These are phyloP conservation scores for Rhododendron henanense DNA, from an alignment of 148 eudicot genomes.

Conservation along the genomic window DNA sequence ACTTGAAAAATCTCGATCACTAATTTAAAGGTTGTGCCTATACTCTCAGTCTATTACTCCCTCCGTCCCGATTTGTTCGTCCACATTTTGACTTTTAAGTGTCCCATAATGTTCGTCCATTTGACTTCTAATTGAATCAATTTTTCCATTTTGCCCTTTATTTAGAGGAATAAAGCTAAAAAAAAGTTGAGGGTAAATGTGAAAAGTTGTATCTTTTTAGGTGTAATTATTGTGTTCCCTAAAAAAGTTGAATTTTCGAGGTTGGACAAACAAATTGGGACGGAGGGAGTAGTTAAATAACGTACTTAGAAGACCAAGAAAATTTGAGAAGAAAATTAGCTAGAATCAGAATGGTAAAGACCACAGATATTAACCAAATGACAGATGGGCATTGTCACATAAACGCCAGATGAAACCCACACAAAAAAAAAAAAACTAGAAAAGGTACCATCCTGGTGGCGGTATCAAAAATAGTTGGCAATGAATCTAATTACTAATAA, in stretches of 20 bases:
- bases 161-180: no score
- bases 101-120: no score
- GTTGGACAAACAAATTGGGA: no score
- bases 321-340: not conserved
- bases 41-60: not conserved
- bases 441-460: constrained; percentile 5
- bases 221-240: no score
- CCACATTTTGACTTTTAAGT: no score
- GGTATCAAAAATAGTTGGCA: not conserved
- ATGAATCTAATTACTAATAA: not conserved
- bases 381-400: not conserved
- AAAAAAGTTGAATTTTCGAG: no score
- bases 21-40: not conserved
- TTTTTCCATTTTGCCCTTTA: no score
- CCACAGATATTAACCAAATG: not conserved
- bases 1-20: not conserved
- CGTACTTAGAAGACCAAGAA: not conserved
- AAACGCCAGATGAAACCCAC: not conserved
- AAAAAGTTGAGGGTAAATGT: no score
- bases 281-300: no score
- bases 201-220: no score
- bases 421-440: not conserved
- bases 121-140: no score
- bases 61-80: no score
- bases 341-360: not conserved